Evolutionary conservation across 2,329 filamentous ascomycete species (phyloP).

Genomic region (Lomentospora prolificans): DNA sequence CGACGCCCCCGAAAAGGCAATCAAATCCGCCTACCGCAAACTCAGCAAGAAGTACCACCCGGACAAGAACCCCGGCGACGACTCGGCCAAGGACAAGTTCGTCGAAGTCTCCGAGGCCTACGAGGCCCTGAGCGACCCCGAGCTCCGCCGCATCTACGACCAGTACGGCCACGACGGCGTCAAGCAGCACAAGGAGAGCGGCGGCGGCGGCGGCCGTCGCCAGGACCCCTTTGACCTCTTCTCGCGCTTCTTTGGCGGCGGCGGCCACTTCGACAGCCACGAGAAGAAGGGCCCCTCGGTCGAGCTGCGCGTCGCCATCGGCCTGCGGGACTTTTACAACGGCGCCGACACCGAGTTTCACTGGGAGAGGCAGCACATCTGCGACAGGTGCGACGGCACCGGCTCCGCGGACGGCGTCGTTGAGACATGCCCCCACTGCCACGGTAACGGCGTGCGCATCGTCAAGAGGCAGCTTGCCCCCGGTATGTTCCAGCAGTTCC

Average conservation of each 20-base stretch:
- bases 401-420: constrained; percentile 76
- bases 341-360: constrained; percentile 78
- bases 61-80: constrained; percentile 92
- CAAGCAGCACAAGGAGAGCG: constrained; percentile 67
- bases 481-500: constrained; percentile 97
- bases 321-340: constrained; percentile 86
- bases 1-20: constrained; percentile 71
- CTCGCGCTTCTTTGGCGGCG: constrained; percentile 90
- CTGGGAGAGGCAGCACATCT: constrained; percentile 91
- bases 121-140: constrained; percentile 72
- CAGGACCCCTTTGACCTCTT: constrained; percentile 96
- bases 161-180: constrained; percentile 87
- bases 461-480: constrained; percentile 89
- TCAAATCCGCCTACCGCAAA: constrained; percentile 87
- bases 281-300: constrained; percentile 80
- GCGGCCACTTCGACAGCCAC: constrained; percentile 70
- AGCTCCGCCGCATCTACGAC: constrained; percentile 84
- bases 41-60: constrained; percentile 95
- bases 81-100: constrained; percentile 78
- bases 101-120: constrained; percentile 92
- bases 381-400: constrained; percentile 79
- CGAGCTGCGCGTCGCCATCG: constrained; percentile 71
- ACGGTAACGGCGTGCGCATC: constrained; percentile 73
- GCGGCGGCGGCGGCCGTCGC: constrained; percentile 46
- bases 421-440: constrained; percentile 67